Evolutionary conservation across 129 eudicot genomes (phyloP), one percentile per base, ranked within the genome.

Genomic region (Calendula officinalis): DNA sequence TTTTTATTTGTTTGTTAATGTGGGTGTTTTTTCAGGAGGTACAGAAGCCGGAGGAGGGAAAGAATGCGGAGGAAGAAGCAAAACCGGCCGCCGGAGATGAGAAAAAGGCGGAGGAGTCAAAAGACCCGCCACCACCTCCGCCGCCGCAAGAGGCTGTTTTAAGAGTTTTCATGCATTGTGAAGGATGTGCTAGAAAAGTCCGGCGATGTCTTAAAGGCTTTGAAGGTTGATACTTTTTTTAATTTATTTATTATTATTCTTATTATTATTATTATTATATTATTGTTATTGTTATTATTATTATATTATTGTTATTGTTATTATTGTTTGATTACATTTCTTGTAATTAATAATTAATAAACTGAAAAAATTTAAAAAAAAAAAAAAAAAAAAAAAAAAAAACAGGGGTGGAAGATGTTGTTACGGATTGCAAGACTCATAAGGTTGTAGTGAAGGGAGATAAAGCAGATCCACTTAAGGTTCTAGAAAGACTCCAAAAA

Each of bases 371-470:
- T 17, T 8, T 2, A 3, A 15, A 14, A 56, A n/a, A n/a, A n/a
- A n/a, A n/a, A n/a, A n/a, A n/a, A n/a, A n/a, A n/a, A n/a, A n/a
- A n/a, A n/a, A n/a, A 57, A 57, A 41, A 6, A 41, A 6, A 59
- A 22, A 46, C 8, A 92, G 98, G 98, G 1, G 96, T 92, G 3
- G 98, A 88, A 60, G 91, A 92, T 48, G 87, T 92, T 56, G 17
- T 36, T 8, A 92, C 98, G 12, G 98, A 92, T 65, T 88, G 98
- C 63, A 92, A 70, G 83, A 77, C 85, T 30, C 86, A 84, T 62
- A 92, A 83, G 77, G 98, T 92, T 57, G 91, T 85, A 17, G 95
- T 88, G 68, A 88, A 85, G 59, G 95, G 91, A 12, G 91, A 87
- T 53, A 87, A 84, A 42, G 88, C 82, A 54, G 88, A 87, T 81